Conservation (phyloP, 345 rosid species). For the Zanthoxylum bungeanum region DNA sequence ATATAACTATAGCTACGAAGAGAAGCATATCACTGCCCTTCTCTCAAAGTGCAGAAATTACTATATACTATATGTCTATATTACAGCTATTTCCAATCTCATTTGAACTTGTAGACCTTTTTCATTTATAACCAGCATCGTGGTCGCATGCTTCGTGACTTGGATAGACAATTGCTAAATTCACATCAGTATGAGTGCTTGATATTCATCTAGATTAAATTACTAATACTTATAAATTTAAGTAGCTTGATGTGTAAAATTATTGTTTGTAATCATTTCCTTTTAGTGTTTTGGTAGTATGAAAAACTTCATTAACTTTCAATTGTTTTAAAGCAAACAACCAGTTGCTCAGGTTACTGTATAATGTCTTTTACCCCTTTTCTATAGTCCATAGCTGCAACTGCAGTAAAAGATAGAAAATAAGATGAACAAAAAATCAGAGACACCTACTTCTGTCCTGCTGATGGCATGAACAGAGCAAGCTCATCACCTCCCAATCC, state of each 20-base stretch:
- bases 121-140: background rate
- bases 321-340: background rate
- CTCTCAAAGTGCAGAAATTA: background rate
- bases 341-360: background rate
- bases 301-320: background rate
- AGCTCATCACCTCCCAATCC: constrained; percentile 67
- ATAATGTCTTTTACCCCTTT: background rate
- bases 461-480: constrained; percentile 54
- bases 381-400: background rate
- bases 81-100: background rate
- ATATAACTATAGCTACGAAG: background rate
- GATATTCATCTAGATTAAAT: background rate
- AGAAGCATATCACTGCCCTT: background rate
- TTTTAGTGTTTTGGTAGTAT: background rate
- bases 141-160: background rate
- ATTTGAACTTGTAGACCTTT: background rate
- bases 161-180: background rate
- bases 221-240: background rate
- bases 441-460: constrained; percentile 59
- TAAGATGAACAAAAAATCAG: background rate
- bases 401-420: background rate
- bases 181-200: background rate
- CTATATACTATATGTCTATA: background rate
- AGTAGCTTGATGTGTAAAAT: background rate
- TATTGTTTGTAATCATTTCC: background rate